These are phyloP conservation scores for Syzygium aromaticum DNA, from an alignment of 345 rosid species.

Conservation along the genomic window DNA sequence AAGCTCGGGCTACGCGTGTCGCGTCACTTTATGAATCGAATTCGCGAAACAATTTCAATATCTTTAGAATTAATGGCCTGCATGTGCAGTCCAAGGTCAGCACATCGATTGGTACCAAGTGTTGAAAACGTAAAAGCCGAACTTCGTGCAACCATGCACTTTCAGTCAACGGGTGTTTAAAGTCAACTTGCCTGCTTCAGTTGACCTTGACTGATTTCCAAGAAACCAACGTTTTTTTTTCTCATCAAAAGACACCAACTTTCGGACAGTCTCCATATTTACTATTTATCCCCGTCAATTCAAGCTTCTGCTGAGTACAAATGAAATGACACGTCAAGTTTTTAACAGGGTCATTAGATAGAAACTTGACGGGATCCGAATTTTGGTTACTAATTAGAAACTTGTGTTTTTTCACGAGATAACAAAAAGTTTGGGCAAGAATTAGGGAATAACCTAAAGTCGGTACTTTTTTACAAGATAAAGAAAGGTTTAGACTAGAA, in stretches of 20 bases:
- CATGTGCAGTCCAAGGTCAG: not conserved
- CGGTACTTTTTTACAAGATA: not conserved
- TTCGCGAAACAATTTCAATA: not conserved
- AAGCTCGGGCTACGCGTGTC: rapidly evolving
- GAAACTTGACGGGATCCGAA: too few species aligned
- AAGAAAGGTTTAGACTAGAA: rapidly evolving
- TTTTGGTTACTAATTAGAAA: too few species aligned
- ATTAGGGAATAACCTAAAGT: rapidly evolving
- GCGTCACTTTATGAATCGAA: not conserved
- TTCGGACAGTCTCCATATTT: rapidly evolving
- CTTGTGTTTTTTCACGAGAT: too few species aligned
- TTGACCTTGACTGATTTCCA: not conserved
- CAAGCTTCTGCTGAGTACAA: not conserved
- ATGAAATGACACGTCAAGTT: too few species aligned
- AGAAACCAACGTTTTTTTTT: not conserved
- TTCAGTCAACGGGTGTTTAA: not conserved
- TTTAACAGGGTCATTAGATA: too few species aligned
- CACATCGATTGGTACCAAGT: not conserved
- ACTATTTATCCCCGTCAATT: not conserved
- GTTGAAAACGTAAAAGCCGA: not conserved
- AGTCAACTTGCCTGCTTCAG: not conserved
- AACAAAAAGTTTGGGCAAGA: too few species aligned
- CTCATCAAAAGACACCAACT: not conserved
- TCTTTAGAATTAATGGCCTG: not conserved
- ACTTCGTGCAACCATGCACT: not conserved